Evolutionary conservation across 2,329 filamentous ascomycete genomes (phyloP).

Genomic region (Aspergillus niger): DNA sequence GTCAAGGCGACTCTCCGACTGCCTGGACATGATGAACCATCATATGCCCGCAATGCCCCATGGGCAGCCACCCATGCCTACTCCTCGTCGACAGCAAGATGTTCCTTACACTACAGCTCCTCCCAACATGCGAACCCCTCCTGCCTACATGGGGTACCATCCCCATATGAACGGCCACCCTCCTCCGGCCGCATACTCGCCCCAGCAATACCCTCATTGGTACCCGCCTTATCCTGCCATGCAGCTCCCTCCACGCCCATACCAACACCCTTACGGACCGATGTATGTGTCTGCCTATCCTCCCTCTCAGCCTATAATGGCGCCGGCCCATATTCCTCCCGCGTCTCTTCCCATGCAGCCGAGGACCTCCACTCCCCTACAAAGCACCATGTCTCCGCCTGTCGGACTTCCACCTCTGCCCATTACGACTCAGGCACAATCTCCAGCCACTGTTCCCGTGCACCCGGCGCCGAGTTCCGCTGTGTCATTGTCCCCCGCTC

Average conservation of each 20-base stretch:
- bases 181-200: constrained; percentile 45
- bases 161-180: constrained; percentile 59
- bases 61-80: constrained; percentile 54
- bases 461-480: constrained; percentile 34
- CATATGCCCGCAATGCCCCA: constrained; percentile 48
- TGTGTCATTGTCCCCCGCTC: constrained; percentile 34
- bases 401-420: constrained; percentile 30
- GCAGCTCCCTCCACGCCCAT: constrained; percentile 43
- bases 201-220: constrained; percentile 50
- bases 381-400: constrained; percentile 39
- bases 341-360: constrained; percentile 40
- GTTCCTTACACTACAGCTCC: constrained; percentile 45
- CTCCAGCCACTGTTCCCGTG: constrained; percentile 25
- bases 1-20: constrained; percentile 36
- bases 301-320: constrained; percentile 43
- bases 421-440: constrained; percentile 34
- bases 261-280: constrained; percentile 44
- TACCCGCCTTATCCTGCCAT: constrained; percentile 47
- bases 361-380: constrained; percentile 41
- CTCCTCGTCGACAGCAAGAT: constrained; percentile 50
- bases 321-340: constrained; percentile 39
- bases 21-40: constrained; percentile 48
- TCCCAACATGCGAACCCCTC: constrained; percentile 59
- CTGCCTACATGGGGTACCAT: constrained; percentile 60
- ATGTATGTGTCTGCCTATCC: constrained; percentile 49